Evolutionary conservation across 805 yeast genomes (phyloP).

Genomic region (Lachancea waltii): DNA sequence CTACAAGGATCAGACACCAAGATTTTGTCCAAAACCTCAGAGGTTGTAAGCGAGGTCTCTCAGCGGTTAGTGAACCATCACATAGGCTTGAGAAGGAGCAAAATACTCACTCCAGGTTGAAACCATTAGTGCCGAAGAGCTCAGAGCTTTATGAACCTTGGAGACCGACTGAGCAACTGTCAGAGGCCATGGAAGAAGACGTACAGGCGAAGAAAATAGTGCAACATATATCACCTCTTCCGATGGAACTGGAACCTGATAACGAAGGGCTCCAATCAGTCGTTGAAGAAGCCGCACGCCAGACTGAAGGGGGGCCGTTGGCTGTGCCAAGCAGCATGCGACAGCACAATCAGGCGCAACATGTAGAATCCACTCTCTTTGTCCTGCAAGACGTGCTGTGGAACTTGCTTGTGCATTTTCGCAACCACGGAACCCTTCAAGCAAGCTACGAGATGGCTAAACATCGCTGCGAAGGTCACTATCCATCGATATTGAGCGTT

Average conservation of each 20-base stretch:
- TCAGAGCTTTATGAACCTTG: not conserved
- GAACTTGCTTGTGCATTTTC: constrained; percentile 6
- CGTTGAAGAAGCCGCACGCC: too few species aligned
- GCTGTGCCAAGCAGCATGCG: too few species aligned
- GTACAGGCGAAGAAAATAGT: not conserved
- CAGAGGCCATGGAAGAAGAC: not conserved
- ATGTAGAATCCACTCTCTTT: constrained; percentile 4
- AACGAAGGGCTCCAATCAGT: too few species aligned
- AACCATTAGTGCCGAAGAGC: not conserved
- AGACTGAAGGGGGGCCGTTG: too few species aligned
- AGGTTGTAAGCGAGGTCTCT: too few species aligned
- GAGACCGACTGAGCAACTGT: not conserved
- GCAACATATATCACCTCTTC: not conserved
- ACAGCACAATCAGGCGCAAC: not conserved
- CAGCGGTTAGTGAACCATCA: too few species aligned
- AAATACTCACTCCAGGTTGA: not conserved
- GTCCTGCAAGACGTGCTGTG: constrained; percentile 6
- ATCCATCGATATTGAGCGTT: not conserved
- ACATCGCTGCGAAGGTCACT: constrained; percentile 2
- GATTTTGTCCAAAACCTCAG: too few species aligned
- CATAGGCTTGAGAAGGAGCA: too few species aligned
- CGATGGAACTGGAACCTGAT: not conserved
- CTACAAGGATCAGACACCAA: too few species aligned
- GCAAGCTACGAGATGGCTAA: constrained; percentile 6
- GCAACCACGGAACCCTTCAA: constrained; percentile 6